Base-by-base conservation (phyloP, 129 eudicot genomes). In the Chrysanthemum makinoi region DNA sequence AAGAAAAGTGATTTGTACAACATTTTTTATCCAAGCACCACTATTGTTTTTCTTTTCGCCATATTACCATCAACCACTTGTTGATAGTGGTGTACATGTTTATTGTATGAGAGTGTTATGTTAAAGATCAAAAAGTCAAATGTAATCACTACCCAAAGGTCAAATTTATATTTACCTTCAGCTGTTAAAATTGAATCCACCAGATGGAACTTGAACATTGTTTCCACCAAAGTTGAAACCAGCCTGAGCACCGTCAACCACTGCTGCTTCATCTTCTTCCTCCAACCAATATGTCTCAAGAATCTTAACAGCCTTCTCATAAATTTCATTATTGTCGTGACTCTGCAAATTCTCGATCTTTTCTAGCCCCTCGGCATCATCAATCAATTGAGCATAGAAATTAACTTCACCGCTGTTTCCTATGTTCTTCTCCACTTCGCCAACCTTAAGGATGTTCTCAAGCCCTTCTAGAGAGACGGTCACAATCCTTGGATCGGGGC, bases 231-330 rank as follows among this genome's bases (percentile, higher is more conserved):
- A 80, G 80, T 82, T 82, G 68, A 83, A 82, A 22, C 84, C 93
- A 7, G 84, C 46, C 68, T 84, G 89, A 47, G 55, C 77, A 16
- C 68, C 86, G 46, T 77, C 96, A 43, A 30, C 89, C 15, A 83
- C 71, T 48, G 86, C 79, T 55, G 86, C 79, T 66, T 67, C 80
- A 18, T 75, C 80, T 63, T 88, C 95, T 24, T 87, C 95, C 65
- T 90, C 96, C 77, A 79, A 66, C 97, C 97, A 91, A 83, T 91
- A 91, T 0, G 88, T 86, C 78, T 91, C 97, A 9, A 91, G 85
- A 64, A 91, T 91, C 74, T 91, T 88, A 73, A 91, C 91, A 0
- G 91, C 88, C 81, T 88, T 91, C 72, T 86, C 93, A 60, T 91
- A 91, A 66, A 91, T 88, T 48, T 91, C 89, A 70, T 86, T 81